phyloP scores from a whole-genome alignment of 2,329 filamentous ascomycete species.

The Botrytis byssoidea region DNA sequence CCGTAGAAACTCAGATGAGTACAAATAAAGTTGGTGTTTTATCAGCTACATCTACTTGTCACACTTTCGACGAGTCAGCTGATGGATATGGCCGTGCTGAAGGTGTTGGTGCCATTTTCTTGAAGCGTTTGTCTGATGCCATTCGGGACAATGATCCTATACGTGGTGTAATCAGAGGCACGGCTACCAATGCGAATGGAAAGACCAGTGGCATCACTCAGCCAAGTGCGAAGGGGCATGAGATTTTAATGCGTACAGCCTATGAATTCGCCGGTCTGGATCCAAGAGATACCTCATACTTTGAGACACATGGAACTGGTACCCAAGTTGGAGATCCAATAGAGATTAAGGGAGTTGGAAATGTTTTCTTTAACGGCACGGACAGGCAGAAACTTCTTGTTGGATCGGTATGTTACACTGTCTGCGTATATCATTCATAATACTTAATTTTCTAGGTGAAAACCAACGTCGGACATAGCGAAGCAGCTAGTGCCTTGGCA shows the following conservation, averaged over 20 bases:
- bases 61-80: constrained; percentile 28
- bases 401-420: constrained; percentile 3
- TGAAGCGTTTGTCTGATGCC: constrained; percentile 46
- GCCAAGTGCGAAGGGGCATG: constrained; percentile 48
- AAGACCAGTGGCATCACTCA: constrained; percentile 16
- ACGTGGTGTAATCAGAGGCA: constrained; percentile 44
- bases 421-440: neutral
- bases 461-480: constrained; percentile 21
- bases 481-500: constrained; percentile 18
- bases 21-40: constrained; percentile 40
- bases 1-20: constrained; percentile 8
- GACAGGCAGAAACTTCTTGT: constrained; percentile 2
- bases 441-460: constrained; percentile 26
- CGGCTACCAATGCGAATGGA: constrained; percentile 43
- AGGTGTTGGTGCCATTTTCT: constrained; percentile 42
- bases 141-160: constrained; percentile 45
- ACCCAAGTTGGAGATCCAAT: constrained; percentile 20
- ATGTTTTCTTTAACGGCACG: constrained; percentile 10
- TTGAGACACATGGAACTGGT: constrained; percentile 19
- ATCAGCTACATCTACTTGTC: constrained; percentile 21
- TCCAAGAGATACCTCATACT: constrained; percentile 13
- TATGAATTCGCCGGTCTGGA: constrained; percentile 19
- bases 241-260: constrained; percentile 1
- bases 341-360: constrained; percentile 1
- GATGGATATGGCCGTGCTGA: constrained; percentile 48